Evolutionary conservation across 1,139 yeast species (phyloP).

Genomic region (Candida sp.): DNA sequence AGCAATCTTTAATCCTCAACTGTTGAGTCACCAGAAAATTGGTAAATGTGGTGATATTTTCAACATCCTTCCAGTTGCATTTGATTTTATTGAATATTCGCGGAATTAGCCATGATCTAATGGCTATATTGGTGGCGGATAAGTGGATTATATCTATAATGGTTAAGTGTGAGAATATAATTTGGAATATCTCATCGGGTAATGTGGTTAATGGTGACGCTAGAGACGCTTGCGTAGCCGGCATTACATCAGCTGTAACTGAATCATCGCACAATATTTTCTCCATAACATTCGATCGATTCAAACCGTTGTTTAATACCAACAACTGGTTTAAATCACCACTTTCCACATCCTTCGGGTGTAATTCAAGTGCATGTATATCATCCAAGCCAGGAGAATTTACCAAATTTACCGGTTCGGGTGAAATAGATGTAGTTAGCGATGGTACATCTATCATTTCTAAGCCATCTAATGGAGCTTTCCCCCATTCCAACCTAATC

Average conservation of each 20-base stretch:
- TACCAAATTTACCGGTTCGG: background rate
- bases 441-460: background rate
- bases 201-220: constrained; percentile 7
- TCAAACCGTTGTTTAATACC: too few species aligned
- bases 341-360: too few species aligned
- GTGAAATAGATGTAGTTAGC: background rate
- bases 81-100: constrained; percentile 22
- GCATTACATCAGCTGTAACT: too few species aligned
- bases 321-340: too few species aligned
- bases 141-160: constrained; percentile 22
- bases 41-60: background rate
- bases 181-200: constrained; percentile 25
- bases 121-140: constrained; percentile 15
- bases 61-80: constrained; percentile 25
- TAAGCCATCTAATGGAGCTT: background rate
- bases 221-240: too few species aligned
- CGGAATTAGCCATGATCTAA: constrained; percentile 17
- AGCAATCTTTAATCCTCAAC: constrained; percentile 29
- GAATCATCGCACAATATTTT: too few species aligned
- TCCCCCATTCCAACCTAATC: too few species aligned
- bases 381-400: too few species aligned
- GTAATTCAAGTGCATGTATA: too few species aligned
- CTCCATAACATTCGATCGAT: too few species aligned
- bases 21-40: constrained; percentile 7
- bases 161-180: constrained; percentile 16